Base-by-base conservation (phyloP, 2,329 filamentous ascomycete species). In the Monosporascus sp. region DNA sequence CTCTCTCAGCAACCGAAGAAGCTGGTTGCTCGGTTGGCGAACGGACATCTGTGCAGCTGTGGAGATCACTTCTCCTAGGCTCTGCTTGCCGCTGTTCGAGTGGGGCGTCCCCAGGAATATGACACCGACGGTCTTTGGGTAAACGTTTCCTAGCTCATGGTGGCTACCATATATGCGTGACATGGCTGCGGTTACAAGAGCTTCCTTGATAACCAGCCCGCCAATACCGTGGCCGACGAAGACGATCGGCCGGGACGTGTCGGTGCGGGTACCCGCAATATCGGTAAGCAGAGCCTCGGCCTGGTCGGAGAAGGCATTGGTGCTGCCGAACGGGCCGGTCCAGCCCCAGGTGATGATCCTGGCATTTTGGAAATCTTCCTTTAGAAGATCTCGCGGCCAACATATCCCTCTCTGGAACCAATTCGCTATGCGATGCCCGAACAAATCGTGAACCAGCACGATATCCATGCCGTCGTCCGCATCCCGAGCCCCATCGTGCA, bases 101-200 rank as follows among this genome's bases (percentile, higher is more conserved):
- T 68, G 65, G 22, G 65, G 65, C 4, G 65, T 68, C 17, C 64
- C 63, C 8, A 68, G 49, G 49, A 68, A 68, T 22, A 68, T 58
- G 41, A 64, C 65, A 37, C 65, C 65, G 41, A 67, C 54, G 9
- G 65, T 67, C n/a, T 60, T 58, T 8, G 65, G 65, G 31, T 67
- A 68, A 4, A 67, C 60, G 45, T 67, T 67, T 41, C 64, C 61
- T 26, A 68, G 54, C 50, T 67, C 64, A n/a, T 62, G 59, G 41
- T 68, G 65, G 26, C 63, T 56, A 40, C 64, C 64, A 51, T 66
- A 67, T 22, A 67, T 66, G 45, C 65, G 59, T 20, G 65, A 67
- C 46, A 67, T 57, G 8, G 63, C 65, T 5, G 65, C 65, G 7
- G 61, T 64, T 51, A 64, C 63, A 45, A 68, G 52, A 16, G 65